Base-by-base conservation (phyloP, 805 yeast species). In the Saitoella complicata region DNA sequence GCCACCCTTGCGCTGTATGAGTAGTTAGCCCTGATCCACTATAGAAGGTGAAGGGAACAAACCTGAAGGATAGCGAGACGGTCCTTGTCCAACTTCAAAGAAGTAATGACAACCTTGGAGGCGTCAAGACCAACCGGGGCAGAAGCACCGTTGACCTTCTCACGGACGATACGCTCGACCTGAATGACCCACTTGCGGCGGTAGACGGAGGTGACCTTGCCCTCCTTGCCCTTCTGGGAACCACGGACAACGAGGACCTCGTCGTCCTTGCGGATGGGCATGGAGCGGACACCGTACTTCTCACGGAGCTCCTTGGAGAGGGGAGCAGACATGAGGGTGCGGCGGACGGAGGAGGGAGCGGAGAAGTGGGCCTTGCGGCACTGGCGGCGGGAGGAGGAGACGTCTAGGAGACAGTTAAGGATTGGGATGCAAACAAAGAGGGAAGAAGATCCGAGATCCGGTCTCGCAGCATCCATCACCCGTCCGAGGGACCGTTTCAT, bases 301-400 rank as follows among this genome's bases (percentile, higher is more conserved):
- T 80, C 93, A 70, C 93, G 81, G 72, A 91, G 83, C 76, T 91
- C 98, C 79, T 91, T 91, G 63, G 97, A 88, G 67, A 91, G 79
- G 65, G 97, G 96, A 69, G 98, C 97, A 64, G 96, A 82, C 80
- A 91, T 75, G 70, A 91, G 73, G 59, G 71, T 73, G 75, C 97
- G 84, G 75, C 96, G 84, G 66, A 74, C 84, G 59, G 88, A 80
- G 58, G 98, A 88, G 65, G 97, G 93, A 61, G 98, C 93, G 64
- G 75, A 75, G 88, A 91, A 91, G 81, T 91, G 83, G 71, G 97
- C 97, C 84, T 91, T 91, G 83, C 98, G 87, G 71, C 96, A 77
- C 81, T 91, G 91, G 72, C 94, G 82, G 78, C 98, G 91, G 68
- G 95, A 87, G 70, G 94, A 80, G 65, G 98, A 86, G 71, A 91